Conservation (phyloP, 116 monocot species). For the Thalassia testudinum region DNA sequence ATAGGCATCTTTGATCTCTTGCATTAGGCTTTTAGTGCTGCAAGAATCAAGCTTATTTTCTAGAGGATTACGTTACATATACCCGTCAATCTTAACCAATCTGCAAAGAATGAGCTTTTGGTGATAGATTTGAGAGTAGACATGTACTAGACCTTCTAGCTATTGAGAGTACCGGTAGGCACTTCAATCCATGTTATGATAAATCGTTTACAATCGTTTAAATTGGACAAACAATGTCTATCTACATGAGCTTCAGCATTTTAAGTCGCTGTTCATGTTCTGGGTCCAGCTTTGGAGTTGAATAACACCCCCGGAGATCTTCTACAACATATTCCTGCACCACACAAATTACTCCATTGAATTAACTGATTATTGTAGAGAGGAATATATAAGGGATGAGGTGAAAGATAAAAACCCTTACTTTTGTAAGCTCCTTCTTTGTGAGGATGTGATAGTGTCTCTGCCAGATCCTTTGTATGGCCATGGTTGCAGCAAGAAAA, state of each 20-base stretch:
- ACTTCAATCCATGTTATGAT: too few species aligned
- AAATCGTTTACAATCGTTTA: too few species aligned
- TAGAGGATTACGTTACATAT: too few species aligned
- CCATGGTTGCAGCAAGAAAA: constrained; percentile 86
- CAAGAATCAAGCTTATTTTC: too few species aligned
- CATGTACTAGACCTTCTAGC: too few species aligned
- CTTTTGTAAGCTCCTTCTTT: constrained; percentile 97
- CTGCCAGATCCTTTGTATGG: constrained; percentile 92
- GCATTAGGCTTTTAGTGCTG: too few species aligned
- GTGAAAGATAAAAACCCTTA: not conserved
- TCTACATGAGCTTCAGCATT: constrained; percentile 54
- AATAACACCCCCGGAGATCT: constrained; percentile 64
- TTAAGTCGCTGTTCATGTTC: constrained; percentile 64
- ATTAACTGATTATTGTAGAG: not conserved
- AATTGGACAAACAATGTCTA: not conserved
- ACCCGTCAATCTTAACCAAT: too few species aligned
- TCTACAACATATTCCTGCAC: constrained; percentile 69
- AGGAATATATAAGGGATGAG: not conserved
- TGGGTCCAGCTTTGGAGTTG: constrained; percentile 57
- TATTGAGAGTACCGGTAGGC: too few species aligned
- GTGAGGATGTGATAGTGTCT: constrained; percentile 96
- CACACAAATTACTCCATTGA: not conserved
- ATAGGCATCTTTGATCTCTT: too few species aligned
- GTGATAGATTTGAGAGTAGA: too few species aligned
- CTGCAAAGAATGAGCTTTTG: too few species aligned